phyloP scores from a whole-genome alignment of 108 stramenopile species.

The Discostella stelligeroides region DNA sequence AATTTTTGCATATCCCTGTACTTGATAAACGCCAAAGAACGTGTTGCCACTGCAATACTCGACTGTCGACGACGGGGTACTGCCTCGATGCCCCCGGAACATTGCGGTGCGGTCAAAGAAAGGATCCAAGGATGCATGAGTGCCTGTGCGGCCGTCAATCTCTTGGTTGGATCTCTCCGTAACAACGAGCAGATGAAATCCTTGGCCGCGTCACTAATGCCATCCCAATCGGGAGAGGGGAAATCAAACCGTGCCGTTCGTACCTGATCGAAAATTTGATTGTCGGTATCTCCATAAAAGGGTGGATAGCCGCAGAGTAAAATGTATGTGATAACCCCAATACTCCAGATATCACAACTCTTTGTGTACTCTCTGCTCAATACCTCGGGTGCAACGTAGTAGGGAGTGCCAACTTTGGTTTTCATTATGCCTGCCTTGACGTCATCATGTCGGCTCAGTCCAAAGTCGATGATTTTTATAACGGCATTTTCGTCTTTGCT shows the following conservation, averaged over 20 bases:
- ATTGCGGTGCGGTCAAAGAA: constrained; percentile 30
- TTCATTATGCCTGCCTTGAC: constrained; percentile 83
- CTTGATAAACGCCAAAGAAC: constrained; percentile 66
- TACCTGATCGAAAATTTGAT: constrained; percentile 71
- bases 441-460: constrained; percentile 91
- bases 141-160: constrained; percentile 75
- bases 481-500: constrained; percentile 76
- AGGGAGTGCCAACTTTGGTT: constrained; percentile 90
- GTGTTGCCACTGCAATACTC: constrained; percentile 32
- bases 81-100: not conserved
- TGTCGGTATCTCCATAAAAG: constrained; percentile 60
- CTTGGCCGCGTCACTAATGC: constrained; percentile 68
- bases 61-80: not conserved
- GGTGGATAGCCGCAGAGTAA: constrained; percentile 91
- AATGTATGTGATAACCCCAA: constrained; percentile 90
- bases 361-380: constrained; percentile 91
- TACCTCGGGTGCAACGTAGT: constrained; percentile 96
- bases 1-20: constrained; percentile 86
- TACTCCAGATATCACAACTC: constrained; percentile 97
- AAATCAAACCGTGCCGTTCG: constrained; percentile 75
- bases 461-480: constrained; percentile 99
- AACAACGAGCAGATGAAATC: constrained; percentile 73
- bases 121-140: constrained; percentile 80
- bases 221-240: constrained; percentile 88
- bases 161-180: constrained; percentile 62